Conservation (phyloP, 805 yeast species). For the Candida jianshihensis region DNA sequence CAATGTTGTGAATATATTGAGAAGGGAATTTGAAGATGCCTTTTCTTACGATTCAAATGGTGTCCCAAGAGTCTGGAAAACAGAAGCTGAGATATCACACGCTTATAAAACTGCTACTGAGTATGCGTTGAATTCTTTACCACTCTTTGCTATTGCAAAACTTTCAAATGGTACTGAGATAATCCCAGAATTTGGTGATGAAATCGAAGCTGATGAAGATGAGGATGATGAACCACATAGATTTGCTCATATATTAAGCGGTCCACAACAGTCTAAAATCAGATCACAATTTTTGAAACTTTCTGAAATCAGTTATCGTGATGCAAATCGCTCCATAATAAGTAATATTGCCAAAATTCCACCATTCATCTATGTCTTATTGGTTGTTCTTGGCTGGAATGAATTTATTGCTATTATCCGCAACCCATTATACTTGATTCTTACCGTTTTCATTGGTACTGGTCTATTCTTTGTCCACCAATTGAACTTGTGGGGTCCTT, state of each 20-base stretch:
- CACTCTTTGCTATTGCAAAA: slow-evolving; percentile 47
- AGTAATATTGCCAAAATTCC: slow-evolving; percentile 79
- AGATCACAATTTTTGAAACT: slow-evolving; percentile 59
- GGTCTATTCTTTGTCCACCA: slow-evolving; percentile 61
- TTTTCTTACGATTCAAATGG: slow-evolving; percentile 82
- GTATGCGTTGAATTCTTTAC: slow-evolving; percentile 49
- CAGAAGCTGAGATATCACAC: slow-evolving; percentile 62
- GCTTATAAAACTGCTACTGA: slow-evolving; percentile 56
- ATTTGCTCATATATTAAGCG: slow-evolving; percentile 53
- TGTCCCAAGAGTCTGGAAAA: slow-evolving; percentile 75
- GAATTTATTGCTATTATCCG: slow-evolving; percentile 84
- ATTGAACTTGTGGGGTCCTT: slow-evolving; percentile 72
- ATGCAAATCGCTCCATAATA: slow-evolving; percentile 81
- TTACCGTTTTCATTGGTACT: slow-evolving; percentile 51
- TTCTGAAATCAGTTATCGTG: slow-evolving; percentile 73
- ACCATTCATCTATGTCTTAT: slow-evolving; percentile 64
- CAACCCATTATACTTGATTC: slow-evolving; percentile 74
- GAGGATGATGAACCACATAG: slow-evolving; percentile 33
- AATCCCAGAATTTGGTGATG: slow-evolving; percentile 48
- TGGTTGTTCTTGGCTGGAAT: slow-evolving; percentile 87
- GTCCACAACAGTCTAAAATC: slow-evolving; percentile 50
- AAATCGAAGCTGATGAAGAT: slow-evolving; percentile 27
- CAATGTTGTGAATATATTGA: slow-evolving; percentile 53
- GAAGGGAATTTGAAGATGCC: slow-evolving; percentile 73
- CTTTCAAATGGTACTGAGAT: slow-evolving; percentile 46